Evolutionary conservation across 2,329 filamentous ascomycete genomes (phyloP), one percentile per base, ranked within the genome.

Genomic region (Aspergillus sp.): DNA sequence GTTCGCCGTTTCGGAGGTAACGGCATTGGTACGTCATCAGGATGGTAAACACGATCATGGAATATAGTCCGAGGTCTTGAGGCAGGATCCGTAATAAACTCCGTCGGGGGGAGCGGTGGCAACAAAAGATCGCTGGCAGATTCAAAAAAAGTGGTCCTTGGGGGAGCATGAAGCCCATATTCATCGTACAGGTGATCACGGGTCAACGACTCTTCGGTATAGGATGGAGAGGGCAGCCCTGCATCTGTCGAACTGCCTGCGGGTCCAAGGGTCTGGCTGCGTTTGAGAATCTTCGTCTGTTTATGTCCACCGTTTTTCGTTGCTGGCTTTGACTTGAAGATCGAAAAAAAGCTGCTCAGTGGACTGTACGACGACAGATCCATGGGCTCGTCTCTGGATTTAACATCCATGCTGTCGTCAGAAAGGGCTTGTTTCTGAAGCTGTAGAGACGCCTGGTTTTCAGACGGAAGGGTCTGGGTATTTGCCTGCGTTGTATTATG

Each of bases 41-140:
- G 92, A 63, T 96, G 90, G 67, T 99, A 99, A 14, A 99, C 83
- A 10, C 94, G 87, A 69, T 99, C 94, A 70, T 99, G 94, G 72
- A 97, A 97, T 54, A 99, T 99, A 1, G 93, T 93, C 44, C 90
- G 84, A 0, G 90, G 85, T 14, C 94, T 86, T 47, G 84, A 87
- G 1, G 86, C 80, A 7, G 94, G 93, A 61, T 97, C 88, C 47
- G 92, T 82, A 35, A 99, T 78, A 70, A 90, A 99, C 42, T 91
- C 86, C 3, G 83, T 78, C 0, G 88, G 82, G 14, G 94, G 93
- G 32, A 97, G 74, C 45, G 91, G 93, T 4, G 94, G 94, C 67
- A 93, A 95, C 38, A 99, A 81, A 3, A 99, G 76, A 69, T 99
- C 93, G 10, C 91, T 90, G 0, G 94, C 94, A 4, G 93, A 92